These are phyloP conservation scores for Camellia sinensis DNA, from an alignment of 148 eudicot genomes.

Conservation along the genomic window DNA sequence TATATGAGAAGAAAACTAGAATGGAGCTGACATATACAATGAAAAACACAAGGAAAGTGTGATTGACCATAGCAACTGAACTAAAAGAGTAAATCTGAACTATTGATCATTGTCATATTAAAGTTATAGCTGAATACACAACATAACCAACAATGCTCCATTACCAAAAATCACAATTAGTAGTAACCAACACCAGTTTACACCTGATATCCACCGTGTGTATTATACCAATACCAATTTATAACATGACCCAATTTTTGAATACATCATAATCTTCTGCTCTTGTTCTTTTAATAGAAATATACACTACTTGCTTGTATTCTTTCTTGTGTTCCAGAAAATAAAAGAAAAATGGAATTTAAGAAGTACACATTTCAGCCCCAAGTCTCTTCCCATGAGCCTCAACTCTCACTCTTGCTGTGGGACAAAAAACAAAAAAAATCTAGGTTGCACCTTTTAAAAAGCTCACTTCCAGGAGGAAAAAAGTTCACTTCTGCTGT, in stretches of 20 bases:
- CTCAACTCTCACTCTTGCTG: slow-evolving; percentile 14
- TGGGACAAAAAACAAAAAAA: not conserved
- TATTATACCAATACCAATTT: no score
- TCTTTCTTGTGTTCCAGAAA: not conserved
- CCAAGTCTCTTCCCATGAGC: not conserved
- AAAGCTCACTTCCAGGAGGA: not conserved
- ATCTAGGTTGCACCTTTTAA: no score
- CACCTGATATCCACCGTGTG: no score
- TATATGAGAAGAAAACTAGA: not conserved
- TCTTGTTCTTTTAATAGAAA: not conserved
- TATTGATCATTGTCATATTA: no score
- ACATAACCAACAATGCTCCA: no score
- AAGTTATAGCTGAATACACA: no score
- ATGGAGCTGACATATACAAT: not conserved
- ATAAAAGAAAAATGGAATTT: not conserved
- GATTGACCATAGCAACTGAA: no score
- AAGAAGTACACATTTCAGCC: not conserved
- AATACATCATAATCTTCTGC: not conserved
- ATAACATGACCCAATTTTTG: no score
- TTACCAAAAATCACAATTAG: no score
- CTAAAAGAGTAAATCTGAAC: no score
- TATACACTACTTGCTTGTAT: not conserved
- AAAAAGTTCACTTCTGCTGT: not conserved
- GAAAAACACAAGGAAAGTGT: not conserved
- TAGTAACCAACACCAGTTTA: no score